Evolutionary conservation across 768 basidiomycete genomes (phyloP), one percentile per base, ranked within the genome.

Genomic region (Bullera alba): DNA sequence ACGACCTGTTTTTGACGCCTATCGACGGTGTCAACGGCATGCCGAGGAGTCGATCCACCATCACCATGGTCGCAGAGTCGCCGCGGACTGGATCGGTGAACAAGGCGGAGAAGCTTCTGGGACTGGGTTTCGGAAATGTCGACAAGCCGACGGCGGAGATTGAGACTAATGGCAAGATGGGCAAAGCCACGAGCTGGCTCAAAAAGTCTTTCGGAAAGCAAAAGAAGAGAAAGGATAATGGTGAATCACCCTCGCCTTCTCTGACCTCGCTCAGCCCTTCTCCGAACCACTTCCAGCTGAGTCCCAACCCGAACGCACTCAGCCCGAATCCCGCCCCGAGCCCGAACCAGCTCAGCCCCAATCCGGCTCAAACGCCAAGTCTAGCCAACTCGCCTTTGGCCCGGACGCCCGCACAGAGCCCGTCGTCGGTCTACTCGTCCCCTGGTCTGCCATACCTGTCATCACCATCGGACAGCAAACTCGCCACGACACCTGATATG

Each of bases 21-120:
- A 39, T 56, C 21, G 54, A 56, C 5, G 51, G 44, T n/a, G 6
- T 16, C 19, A 50, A 32, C 6, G 56, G 53, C 6, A 32, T 72
- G 4, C 47, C 64, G 1, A 35, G 65, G 41, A 57, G 53, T 34
- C 51, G 61, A n/a, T 70, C 68, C 12, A 72, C 71, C 14, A 72
- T 72, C 57, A 72, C 71, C 26, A 70, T 72, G 71, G 56, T 72
- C 5, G 53, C 59, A 10, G 60, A 61, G 14, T 54, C 56, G 12
- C 64, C 64, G 12, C 53, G 44, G 19, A 41, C 39, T 30, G 59
- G 51, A 22, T 48, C 50, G 1, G 27, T 53, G 37, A 63, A 67
- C 51, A 67, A 65, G 35, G 68, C 68, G 15, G 68, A 70, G 50
- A 46, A 56, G 16, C 43, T 67, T 15, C 53, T 67, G 2, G 65